Evolutionary conservation across 352 stramenopile genomes (phyloP), one percentile per base, ranked within the genome.

Genomic region (Phytopythium kandeliae): DNA sequence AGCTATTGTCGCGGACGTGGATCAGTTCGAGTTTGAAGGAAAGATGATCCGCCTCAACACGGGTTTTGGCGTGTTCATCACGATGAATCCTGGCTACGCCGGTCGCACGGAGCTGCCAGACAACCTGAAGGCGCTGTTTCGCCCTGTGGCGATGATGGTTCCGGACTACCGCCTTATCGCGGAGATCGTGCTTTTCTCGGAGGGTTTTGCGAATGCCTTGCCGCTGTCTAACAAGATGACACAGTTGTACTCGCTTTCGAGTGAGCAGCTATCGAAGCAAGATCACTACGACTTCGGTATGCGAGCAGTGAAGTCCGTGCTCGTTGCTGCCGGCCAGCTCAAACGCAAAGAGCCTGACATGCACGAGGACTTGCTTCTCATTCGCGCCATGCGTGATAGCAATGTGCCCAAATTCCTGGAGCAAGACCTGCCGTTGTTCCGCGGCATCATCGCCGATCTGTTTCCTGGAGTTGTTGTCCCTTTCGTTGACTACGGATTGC

Each of bases 361-460:
- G 57, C 85, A 97, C 47, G 94, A 98, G 53, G 93, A 98, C 59
- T 41, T 97, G 33, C 65, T 98, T 30, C 64, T 98, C 15, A 98
- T 98, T 56, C 86, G 93, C n/a, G 93, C 94, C 10, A 97, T 98
- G 87, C 85, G 93, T 34, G 93, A 98, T 58, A 97, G 85, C 38
- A 98, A 98, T 55, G 88, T 98, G 2, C 93, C 94, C 16, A 98
- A 98, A 62, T 97, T 97, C 43, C 75, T 98, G 13, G 83, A 97
- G 65, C 86, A 97, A 43, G 94, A 98, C 55, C 65, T 98, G 26
- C 89, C 92, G 17, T 57, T 98, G 10, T 98, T 98, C 58, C 75
- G 88, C 5, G 92, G 92, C 22, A 98, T 98, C 68, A 90, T 98
- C 31, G 84, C 71, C 3, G 94, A 98, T 63, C 68, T 98, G 3